Base-by-base conservation (phyloP, 108 stramenopile species). In the Cyclotella atomus region DNA sequence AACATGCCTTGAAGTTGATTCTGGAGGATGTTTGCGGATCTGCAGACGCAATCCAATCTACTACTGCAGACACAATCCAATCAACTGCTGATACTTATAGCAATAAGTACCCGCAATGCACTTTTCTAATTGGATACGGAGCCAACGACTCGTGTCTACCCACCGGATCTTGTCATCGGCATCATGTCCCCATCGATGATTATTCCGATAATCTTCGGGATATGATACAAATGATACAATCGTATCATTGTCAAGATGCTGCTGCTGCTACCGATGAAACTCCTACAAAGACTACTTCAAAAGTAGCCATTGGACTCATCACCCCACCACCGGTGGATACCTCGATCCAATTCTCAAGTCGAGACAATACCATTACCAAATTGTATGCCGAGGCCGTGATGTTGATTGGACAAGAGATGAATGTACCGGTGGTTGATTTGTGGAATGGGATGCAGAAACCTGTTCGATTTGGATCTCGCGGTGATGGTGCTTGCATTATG, bases 241-340 rank as follows among this genome's bases (percentile, higher is more conserved):
- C 62, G 23, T 68, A 66, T 45, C 47, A 59, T 34, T 6, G 28
- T 17, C 7, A 8, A 35, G 20, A 20, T 15, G 38, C 27, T 12
- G n/a, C n/a, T n/a, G n/a, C n/a, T n/a, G n/a, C n/a, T n/a, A n/a
- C n/a, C n/a, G n/a, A n/a, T n/a, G n/a, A n/a, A n/a, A n/a, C n/a
- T n/a, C n/a, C n/a, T n/a, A n/a, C n/a, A n/a, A n/a, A n/a, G n/a
- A n/a, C n/a, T n/a, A n/a, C n/a, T n/a, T n/a, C n/a, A n/a, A n/a
- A n/a, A n/a, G n/a, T n/a, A n/a, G n/a, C n/a, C n/a, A n/a, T n/a
- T n/a, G 62, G 89, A 54, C 41, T 95, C 12, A 70, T 95, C 21
- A 83, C 87, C 21, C 89, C 91, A 17, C 93, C 93, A 25, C 93
- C 93, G 79, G 87, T 68, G 76, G 90, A 66, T 68, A 91, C 43